phyloP scores from a whole-genome alignment of 306 rosid genomes.

The Rosa multiflora region DNA sequence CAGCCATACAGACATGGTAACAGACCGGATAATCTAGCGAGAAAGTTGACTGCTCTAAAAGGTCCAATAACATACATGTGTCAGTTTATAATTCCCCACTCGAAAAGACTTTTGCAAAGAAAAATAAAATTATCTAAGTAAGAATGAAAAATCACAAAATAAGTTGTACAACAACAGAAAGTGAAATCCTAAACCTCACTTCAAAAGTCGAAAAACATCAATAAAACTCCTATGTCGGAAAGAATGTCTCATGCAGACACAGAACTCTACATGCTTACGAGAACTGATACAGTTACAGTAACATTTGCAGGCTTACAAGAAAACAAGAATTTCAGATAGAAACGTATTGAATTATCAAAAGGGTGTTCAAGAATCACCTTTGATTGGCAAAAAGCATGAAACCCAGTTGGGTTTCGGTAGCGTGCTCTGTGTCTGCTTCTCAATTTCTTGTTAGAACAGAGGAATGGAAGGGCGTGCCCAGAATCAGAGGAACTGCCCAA shows the following conservation, averaged over 20 bases:
- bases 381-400: slow-evolving; percentile 45
- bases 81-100: neutral
- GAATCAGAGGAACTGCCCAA: slow-evolving; percentile 27
- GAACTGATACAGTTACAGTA: too few species aligned
- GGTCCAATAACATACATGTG: neutral
- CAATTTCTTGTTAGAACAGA: slow-evolving; percentile 22
- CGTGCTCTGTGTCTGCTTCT: slow-evolving; percentile 12
- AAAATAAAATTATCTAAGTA: neutral
- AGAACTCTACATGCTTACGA: too few species aligned
- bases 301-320: neutral
- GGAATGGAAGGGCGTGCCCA: slow-evolving; percentile 27
- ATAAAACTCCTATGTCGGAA: too few species aligned
- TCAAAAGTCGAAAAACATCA: too few species aligned
- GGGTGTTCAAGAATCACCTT: slow-evolving; percentile 38
- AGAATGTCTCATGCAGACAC: too few species aligned
- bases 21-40: neutral
- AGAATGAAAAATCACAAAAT: neutral
- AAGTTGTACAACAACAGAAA: too few species aligned
- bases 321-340: neutral
- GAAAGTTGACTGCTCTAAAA: neutral
- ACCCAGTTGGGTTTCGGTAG: slow-evolving; percentile 14
- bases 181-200: too few species aligned
- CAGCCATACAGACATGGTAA: neutral
- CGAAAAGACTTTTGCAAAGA: neutral
- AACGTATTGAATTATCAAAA: neutral